Percentiles rank a stretch among this genome's conserved stretches.
Conservation (phyloP, 495 filamentous ascomycete genomes). For the Aspergillus homomorphus region DNA sequence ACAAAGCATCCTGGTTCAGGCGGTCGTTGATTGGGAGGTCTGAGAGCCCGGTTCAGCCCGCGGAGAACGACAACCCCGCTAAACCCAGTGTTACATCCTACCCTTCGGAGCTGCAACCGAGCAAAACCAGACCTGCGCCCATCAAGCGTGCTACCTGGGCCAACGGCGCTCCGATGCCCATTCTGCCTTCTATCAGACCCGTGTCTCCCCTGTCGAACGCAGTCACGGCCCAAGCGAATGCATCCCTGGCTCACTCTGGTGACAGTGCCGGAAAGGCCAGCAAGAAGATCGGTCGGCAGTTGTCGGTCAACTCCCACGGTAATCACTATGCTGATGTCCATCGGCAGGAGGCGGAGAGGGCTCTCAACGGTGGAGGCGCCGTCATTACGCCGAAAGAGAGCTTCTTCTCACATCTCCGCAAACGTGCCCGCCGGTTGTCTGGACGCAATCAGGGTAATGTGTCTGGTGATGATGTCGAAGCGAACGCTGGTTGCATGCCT, state of each 20-base stretch:
- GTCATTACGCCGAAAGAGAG: slow-evolving; percentile 75
- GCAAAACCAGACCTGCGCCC: slow-evolving; percentile 59
- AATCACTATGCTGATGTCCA: slow-evolving; percentile 87
- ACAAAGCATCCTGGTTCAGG: slow-evolving; percentile 94
- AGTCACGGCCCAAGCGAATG: slow-evolving; percentile 81
- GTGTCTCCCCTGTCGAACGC: slow-evolving; percentile 91
- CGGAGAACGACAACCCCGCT: slow-evolving; percentile 33
- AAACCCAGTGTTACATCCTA: slow-evolving; percentile 51
- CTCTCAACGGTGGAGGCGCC: slow-evolving; percentile 77
- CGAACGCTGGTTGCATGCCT: slow-evolving; percentile 85
- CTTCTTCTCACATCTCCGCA: slow-evolving; percentile 96
- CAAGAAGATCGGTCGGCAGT: slow-evolving; percentile 93
- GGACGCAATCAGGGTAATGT: slow-evolving; percentile 78
- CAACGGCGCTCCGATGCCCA: slow-evolving; percentile 93
- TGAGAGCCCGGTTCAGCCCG: slow-evolving; percentile 49
- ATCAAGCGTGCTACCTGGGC: slow-evolving; percentile 85
- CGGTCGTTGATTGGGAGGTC: slow-evolving; percentile 80
- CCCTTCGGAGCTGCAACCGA: slow-evolving; percentile 47
- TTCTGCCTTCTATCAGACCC: slow-evolving; percentile 91
- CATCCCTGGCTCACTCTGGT: slow-evolving; percentile 32
- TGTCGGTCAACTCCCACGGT: slow-evolving; percentile 91
- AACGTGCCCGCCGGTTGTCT: slow-evolving; percentile 88
- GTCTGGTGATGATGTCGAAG: slow-evolving; percentile 81
- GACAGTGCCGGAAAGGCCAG: slow-evolving; percentile 52
- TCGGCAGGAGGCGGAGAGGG: slow-evolving; percentile 85